Evolutionary conservation across 495 filamentous ascomycete genomes (phyloP), one percentile per base, ranked within the genome.

Genomic region (Penicillium maclennaniae): DNA sequence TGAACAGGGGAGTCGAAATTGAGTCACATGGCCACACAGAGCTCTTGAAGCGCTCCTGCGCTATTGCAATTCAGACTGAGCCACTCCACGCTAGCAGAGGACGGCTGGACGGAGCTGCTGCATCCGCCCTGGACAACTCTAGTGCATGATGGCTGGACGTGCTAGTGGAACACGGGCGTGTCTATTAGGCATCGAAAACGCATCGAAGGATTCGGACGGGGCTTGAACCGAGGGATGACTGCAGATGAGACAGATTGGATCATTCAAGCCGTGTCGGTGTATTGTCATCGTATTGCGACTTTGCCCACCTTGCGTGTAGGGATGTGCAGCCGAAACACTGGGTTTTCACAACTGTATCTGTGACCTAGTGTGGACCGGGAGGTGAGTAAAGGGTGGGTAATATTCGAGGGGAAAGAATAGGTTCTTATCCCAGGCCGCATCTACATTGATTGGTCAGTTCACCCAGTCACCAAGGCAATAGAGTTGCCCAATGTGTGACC

Each of bases 131-230:
- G 38, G 38, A 60, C 65, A 49, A 58, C 51, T 47, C 55, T 55
- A 49, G 39, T 58, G 58, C 52, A 58, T 42, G 43, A n/a, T 42
- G 46, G 40, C 38, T 39, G 47, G 21, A 44, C 37, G 52, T 43
- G 43, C 41, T 31, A 46, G 42, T 15, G 31, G 38, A 57, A 53
- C 48, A 55, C 53, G 49, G 62, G 43, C 45, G 44, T 49, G 44
- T 49, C 31, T 43, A 47, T 40, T 45, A 47, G 62, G 63, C 65
- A 70, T 65, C 63, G 69, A 69, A 72, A 63, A 65, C 61, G 69
- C 66, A 68, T 68, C 66, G 67, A 70, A 72, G 67, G 50, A 59
- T 48, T 43, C 25, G 38, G 53, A 52, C 37, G 54, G 54, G 60
- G 62, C 61, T 59, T 59, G 56, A 45, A 54, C 50, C 50, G 54